Base-by-base conservation (phyloP, 805 yeast species). In the Metschnikowia aberdeeniae region DNA sequence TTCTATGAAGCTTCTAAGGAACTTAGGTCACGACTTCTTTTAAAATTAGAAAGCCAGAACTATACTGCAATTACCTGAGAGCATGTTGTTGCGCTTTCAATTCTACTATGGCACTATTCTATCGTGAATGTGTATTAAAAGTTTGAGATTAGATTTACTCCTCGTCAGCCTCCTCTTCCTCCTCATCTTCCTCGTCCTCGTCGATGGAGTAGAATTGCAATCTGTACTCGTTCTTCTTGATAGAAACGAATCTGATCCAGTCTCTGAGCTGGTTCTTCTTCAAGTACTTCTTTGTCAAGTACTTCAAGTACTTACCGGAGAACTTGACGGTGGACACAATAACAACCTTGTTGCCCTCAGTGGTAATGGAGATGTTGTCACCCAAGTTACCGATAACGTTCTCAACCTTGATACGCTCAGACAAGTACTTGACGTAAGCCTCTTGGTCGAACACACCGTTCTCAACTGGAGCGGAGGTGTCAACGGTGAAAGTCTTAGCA, bases 251-350 rank as follows among this genome's bases (percentile, higher is more conserved):
- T 84, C 98, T 93, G 78, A 92, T 90, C 98, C 98, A 92, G 82
- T 93, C 98, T 83, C 97, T 89, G 81, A 92, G 87, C 80, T 88
- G 95, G 92, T 90, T 89, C 88, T 93, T 93, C 96, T 92, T 95
- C 78, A 93, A 88, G 93, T 88, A 93, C 83, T 95, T 92, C 89
- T 93, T 95, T 70, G 98, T 88, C 73, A 93, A 81, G 95, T 93
- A 93, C 83, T 95, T 93, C 75, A 92, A 85, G 95, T 93, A 93
- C 81, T 95, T 92, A 80, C 99, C 99, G 62, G 97, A 90, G 93
- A 93, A 92, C 80, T 89, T 85, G 76, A 95, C 76, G 76, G 85
- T 82, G 60, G 97, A 79, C 60, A 89, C 87, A 69, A 93, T 89
- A 70, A 87, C 84, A 71, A 87, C 82, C 79, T 85, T 84, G 81